phyloP scores from a whole-genome alignment of 768 basidiomycete species.

The Lactarius deliciosus region DNA sequence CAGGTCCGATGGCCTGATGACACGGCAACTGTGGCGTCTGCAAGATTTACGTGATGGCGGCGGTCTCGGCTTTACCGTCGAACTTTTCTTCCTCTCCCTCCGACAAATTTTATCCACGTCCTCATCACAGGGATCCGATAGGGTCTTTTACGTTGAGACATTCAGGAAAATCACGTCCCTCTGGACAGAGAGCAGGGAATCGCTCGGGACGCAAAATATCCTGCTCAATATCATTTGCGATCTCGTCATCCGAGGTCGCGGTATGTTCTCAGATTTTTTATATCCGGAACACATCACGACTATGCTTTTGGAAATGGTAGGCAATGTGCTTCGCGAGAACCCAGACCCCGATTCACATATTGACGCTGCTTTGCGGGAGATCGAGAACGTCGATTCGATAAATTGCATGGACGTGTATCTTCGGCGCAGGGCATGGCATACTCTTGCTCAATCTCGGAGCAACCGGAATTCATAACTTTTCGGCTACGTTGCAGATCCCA shows the following conservation, averaged over 20 bases:
- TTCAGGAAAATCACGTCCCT: slow-evolving; percentile 1
- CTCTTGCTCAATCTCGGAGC: no score
- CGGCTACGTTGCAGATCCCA: no score
- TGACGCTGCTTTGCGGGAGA: no score
- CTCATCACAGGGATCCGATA: background rate
- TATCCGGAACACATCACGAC: background rate
- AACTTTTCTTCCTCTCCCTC: slow-evolving; percentile 16
- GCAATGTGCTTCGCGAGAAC: background rate
- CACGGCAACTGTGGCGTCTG: slow-evolving; percentile 16
- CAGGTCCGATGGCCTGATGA: background rate
- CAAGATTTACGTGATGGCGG: slow-evolving; percentile 7
- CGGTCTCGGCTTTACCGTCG: slow-evolving; percentile 9
- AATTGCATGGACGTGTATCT: no score
- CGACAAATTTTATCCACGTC: background rate
- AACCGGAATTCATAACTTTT: no score
- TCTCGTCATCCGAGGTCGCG: slow-evolving; percentile 7
- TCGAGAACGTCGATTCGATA: no score
- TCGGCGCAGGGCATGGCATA: no score
- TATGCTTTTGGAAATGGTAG: background rate
- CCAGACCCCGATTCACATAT: no score
- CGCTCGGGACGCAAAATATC: slow-evolving; percentile 3
- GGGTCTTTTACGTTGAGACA: background rate
- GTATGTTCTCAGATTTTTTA: slow-evolving; percentile 3
- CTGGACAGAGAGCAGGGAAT: background rate
- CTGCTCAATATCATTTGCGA: slow-evolving; percentile 15